A percentile compares a stretch with the other conserved stretches of the same genome.
Conservation (phyloP, 306 rosid species). For the Vigna trinervia region DNA sequence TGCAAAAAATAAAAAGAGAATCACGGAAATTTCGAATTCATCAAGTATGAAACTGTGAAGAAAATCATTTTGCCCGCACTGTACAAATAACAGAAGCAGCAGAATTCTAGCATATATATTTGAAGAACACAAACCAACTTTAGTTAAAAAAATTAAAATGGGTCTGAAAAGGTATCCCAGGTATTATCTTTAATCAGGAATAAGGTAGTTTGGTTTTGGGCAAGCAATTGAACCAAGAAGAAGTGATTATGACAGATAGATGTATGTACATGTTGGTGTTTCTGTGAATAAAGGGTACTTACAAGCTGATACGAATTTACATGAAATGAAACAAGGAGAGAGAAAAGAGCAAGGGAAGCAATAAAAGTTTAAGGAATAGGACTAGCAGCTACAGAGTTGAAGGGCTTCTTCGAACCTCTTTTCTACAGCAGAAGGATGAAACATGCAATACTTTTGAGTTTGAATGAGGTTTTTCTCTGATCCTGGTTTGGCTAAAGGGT, state of each 20-base stretch:
- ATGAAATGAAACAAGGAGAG: not conserved
- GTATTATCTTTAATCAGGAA: no score
- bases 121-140: no score
- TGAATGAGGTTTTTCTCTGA: conserved; percentile 15
- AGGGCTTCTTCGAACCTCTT: conserved; percentile 43
- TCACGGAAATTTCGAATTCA: no score
- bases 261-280: not conserved
- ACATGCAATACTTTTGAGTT: not conserved
- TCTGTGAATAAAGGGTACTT: not conserved
- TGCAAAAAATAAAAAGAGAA: no score
- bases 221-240: not conserved
- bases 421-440: not conserved
- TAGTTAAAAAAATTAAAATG: no score
- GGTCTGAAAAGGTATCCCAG: no score
- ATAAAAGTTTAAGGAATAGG: not conserved
- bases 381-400: conserved; percentile 46
- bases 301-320: not conserved
- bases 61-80: not conserved
- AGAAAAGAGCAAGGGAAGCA: not conserved
- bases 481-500: not conserved
- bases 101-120: no score
- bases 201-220: no score
- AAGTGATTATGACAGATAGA: not conserved
- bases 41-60: not conserved
- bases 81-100: not conserved